phyloP scores from a whole-genome alignment of 2,329 filamentous ascomycete genomes.

The Penicillium griseofulvum region DNA sequence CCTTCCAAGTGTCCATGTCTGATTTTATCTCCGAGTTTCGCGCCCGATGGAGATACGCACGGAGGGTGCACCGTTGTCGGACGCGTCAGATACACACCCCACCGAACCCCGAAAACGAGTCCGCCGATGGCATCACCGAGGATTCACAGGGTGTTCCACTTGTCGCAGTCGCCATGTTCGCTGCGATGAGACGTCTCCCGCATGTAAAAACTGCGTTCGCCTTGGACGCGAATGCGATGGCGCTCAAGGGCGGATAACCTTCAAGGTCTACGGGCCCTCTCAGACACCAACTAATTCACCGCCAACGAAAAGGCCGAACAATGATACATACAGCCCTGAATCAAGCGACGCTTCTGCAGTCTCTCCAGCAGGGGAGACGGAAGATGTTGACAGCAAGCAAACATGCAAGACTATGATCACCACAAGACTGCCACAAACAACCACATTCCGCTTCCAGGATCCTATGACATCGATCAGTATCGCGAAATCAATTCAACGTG shows the following conservation, averaged over 20 bases:
- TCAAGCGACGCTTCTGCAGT: conserved; percentile 12
- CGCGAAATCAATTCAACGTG: conserved; percentile 21
- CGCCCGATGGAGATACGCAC: conserved; percentile 30
- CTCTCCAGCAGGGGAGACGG: conserved; percentile 5
- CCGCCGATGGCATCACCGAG: conserved; percentile 42
- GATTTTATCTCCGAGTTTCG: conserved; percentile 10
- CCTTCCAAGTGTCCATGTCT: conserved; percentile 26
- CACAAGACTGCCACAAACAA: conserved; percentile 18
- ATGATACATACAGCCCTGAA: conserved; percentile 11
- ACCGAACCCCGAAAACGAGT: conserved; percentile 29
- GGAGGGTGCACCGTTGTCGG: conserved; percentile 17
- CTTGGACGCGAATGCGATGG: conserved; percentile 35
- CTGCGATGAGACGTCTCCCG: conserved; percentile 38
- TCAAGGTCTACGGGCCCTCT: conserved; percentile 38
- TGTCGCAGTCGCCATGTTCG: conserved; percentile 42
- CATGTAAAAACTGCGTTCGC: conserved; percentile 40
- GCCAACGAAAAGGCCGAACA: conserved; percentile 22
- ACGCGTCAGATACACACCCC: conserved; percentile 3
- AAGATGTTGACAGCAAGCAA: conserved; percentile 3
- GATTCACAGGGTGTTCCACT: conserved; percentile 43
- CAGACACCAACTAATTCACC: conserved; percentile 9
- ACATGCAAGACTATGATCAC: conserved; percentile 23
- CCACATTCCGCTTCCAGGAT: conserved; percentile 29
- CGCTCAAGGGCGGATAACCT: conserved; percentile 37
- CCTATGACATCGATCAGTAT: conserved; percentile 22